These are phyloP conservation scores for Serendipita sp. DNA, from an alignment of 768 basidiomycete species.

Conservation along the genomic window DNA sequence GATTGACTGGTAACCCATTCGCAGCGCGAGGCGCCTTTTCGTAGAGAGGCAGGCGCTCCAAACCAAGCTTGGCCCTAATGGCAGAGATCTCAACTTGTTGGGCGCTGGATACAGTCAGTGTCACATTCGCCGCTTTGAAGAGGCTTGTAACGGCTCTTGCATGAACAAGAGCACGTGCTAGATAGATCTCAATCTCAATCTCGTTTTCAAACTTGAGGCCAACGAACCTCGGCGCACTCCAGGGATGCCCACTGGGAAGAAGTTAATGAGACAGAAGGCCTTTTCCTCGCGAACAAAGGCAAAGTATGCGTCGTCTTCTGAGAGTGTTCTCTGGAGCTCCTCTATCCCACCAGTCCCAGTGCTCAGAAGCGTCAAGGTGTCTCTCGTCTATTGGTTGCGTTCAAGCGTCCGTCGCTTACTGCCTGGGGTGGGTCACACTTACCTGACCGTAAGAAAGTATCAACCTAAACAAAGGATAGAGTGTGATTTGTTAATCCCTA, in stretches of 20 bases:
- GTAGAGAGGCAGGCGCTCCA: constrained; percentile 2
- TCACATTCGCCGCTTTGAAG: not conserved
- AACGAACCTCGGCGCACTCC: constrained; percentile 4
- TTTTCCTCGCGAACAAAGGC: constrained; percentile 7
- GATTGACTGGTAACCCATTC: not conserved
- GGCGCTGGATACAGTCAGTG: not conserved
- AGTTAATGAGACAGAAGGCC: constrained; percentile 5
- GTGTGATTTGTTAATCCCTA: not conserved
- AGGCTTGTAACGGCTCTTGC: constrained; percentile 5
- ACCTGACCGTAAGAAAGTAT: not conserved
- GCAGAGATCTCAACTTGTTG: not conserved
- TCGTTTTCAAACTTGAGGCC: constrained; percentile 2
- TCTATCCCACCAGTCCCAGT: constrained; percentile 7
- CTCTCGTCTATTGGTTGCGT: constrained; percentile 7
- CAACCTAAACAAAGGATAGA: not conserved
- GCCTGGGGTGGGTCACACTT: not conserved
- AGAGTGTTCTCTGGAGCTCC: constrained; percentile 3
- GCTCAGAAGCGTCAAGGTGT: constrained; percentile 3
- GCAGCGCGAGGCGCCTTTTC: constrained; percentile 1
- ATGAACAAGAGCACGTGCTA: constrained; percentile 8
- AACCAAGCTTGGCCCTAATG: constrained; percentile 4
- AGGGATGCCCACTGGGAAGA: constrained; percentile 1
- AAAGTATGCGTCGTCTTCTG: constrained; percentile 7
- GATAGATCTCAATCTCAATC: not conserved
- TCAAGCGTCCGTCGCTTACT: not conserved